Conservation (phyloP, 306 rosid species). For the Malus fusca region DNA sequence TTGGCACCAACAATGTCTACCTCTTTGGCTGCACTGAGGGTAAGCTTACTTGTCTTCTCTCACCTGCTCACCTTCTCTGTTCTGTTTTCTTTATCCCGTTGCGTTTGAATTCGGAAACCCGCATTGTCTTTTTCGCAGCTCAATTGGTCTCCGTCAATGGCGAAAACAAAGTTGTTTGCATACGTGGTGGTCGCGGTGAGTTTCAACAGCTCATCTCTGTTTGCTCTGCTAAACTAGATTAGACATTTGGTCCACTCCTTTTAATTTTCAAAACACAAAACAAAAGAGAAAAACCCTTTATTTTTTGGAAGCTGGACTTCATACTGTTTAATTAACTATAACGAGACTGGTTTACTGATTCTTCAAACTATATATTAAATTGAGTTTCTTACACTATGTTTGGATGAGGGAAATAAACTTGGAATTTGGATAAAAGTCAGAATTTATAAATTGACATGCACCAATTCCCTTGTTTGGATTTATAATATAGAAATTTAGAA, state of each 20-base stretch:
- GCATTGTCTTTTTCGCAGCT: constrained; percentile 43
- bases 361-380: background rate
- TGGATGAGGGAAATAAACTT: no score
- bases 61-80: background rate
- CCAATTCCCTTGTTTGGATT: no score
- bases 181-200: constrained; percentile 85
- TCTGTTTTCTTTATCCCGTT: background rate
- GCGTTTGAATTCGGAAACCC: background rate
- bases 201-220: constrained; percentile 1
- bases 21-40: constrained; percentile 75
- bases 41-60: background rate
- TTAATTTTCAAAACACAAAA: background rate
- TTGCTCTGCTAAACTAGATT: background rate
- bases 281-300: background rate
- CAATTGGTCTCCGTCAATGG: constrained; percentile 61
- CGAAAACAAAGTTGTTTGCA: constrained; percentile 60
- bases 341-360: background rate
- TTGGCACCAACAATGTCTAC: constrained; percentile 50
- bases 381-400: no score
- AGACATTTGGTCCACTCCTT: no score
- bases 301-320: background rate
- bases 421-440: no score
- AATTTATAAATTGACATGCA: no score
- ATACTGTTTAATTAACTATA: background rate
- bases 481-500: no score